A percentile compares a stretch with the other conserved stretches of the same genome.
These are phyloP conservation scores for Pseudogymnoascus sp. DNA, from an alignment of 2,329 filamentous ascomycete species.

Conservation along the genomic window DNA sequence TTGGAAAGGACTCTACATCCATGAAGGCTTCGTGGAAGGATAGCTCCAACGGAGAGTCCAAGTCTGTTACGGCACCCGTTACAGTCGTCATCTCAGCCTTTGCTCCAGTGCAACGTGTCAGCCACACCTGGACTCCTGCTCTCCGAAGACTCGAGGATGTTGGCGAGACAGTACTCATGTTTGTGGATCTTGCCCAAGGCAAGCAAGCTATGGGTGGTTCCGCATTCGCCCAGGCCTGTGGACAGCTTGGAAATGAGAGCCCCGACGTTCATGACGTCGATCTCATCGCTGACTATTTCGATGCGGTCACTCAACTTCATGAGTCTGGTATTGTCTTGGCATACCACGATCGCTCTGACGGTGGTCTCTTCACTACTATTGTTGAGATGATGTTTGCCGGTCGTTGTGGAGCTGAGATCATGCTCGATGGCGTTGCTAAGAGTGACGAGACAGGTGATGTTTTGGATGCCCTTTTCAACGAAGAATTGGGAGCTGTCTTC, in stretches of 20 bases:
- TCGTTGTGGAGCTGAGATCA: slow-evolving; percentile 77
- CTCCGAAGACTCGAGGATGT: slow-evolving; percentile 78
- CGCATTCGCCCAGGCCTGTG: slow-evolving; percentile 81
- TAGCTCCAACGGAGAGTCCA: slow-evolving; percentile 54
- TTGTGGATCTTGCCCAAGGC: slow-evolving; percentile 80
- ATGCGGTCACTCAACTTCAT: slow-evolving; percentile 66
- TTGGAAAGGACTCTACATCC: slow-evolving; percentile 96
- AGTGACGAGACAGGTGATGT: slow-evolving; percentile 54
- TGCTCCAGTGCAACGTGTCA: slow-evolving; percentile 71
- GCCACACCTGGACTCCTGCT: slow-evolving; percentile 89
- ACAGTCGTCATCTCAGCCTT: slow-evolving; percentile 91
- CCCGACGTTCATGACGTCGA: slow-evolving; percentile 82
- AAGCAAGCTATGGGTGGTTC: slow-evolving; percentile 82
- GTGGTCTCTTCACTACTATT: slow-evolving; percentile 82
- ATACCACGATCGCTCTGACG: slow-evolving; percentile 92
- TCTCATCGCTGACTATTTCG: slow-evolving; percentile 82
- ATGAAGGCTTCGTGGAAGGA: slow-evolving; percentile 98
- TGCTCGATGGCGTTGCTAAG: slow-evolving; percentile 66
- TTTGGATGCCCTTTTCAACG: slow-evolving; percentile 81
- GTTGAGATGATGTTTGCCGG: slow-evolving; percentile 99
- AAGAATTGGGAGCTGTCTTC: slow-evolving; percentile 93
- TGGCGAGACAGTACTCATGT: slow-evolving; percentile 81
- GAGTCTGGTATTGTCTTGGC: slow-evolving; percentile 72
- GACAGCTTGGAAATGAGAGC: slow-evolving; percentile 74
- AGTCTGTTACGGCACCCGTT: slow-evolving; percentile 86